These are phyloP conservation scores for Penicillium sp. DNA, from an alignment of 2,329 filamentous ascomycete species.

Conservation along the genomic window DNA sequence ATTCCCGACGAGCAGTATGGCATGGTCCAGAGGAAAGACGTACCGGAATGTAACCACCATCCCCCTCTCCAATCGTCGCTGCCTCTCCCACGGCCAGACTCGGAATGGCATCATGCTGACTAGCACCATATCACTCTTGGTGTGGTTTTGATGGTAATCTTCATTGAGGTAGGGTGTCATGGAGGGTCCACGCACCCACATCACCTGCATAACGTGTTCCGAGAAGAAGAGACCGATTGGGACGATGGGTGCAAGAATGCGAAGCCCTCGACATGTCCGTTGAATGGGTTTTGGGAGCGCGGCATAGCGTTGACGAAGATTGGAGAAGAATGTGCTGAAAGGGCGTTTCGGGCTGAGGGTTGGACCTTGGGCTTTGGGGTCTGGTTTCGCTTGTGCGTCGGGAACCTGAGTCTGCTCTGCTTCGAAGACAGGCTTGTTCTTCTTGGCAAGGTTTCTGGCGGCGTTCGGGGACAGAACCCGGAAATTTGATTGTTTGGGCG, in stretches of 20 bases:
- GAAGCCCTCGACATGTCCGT: conserved; percentile 30
- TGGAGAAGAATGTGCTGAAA: conserved; percentile 27
- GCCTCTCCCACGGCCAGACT: conserved; percentile 54
- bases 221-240: conserved; percentile 46
- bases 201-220: conserved; percentile 46
- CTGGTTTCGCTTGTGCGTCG: conserved; percentile 1
- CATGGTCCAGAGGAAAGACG: conserved; percentile 6
- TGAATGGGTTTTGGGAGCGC: conserved; percentile 33
- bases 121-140: conserved; percentile 47
- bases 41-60: conserved; percentile 72
- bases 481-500: conserved; percentile 15
- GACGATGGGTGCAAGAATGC: conserved; percentile 37
- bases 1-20: neutral
- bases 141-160: conserved; percentile 56
- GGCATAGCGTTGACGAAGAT: conserved; percentile 33
- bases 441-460: conserved; percentile 18
- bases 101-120: conserved; percentile 54
- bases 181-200: conserved; percentile 56
- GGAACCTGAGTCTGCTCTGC: neutral
- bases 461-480: conserved; percentile 26
- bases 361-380: conserved; percentile 10
- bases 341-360: conserved; percentile 13
- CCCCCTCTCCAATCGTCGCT: conserved; percentile 65
- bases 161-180: conserved; percentile 81
- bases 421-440: neutral